A percentile compares a stretch with the other conserved stretches of the same genome.
These are phyloP conservation scores for Lentinus tigrinus DNA, from an alignment of 768 basidiomycete species.

Conservation along the genomic window DNA sequence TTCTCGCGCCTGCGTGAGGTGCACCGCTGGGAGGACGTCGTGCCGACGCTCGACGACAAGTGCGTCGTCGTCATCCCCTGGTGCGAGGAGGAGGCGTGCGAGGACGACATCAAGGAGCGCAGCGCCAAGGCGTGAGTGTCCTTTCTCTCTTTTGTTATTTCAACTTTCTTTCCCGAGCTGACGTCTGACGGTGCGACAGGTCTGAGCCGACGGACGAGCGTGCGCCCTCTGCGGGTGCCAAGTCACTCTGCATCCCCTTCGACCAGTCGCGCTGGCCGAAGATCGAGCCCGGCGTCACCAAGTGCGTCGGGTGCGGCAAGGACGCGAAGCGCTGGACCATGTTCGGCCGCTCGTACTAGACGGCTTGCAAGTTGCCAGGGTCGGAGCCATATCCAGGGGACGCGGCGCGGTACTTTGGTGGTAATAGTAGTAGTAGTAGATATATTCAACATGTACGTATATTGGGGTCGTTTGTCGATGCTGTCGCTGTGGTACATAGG, in stretches of 20 bases:
- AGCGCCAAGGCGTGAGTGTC: slow-evolving; percentile 76
- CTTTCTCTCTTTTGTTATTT: not conserved
- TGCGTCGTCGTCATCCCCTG: slow-evolving; percentile 88
- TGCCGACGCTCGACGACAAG: slow-evolving; percentile 88
- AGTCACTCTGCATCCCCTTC: slow-evolving; percentile 95
- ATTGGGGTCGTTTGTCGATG: not conserved
- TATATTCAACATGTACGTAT: not conserved
- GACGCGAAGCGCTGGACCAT: slow-evolving; percentile 95
- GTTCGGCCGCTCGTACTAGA: slow-evolving; percentile 88
- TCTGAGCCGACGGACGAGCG: slow-evolving; percentile 90
- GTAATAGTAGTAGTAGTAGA: no score
- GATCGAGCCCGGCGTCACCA: slow-evolving; percentile 82
- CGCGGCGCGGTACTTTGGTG: not conserved
- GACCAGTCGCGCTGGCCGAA: slow-evolving; percentile 81
- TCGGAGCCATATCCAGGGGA: not conserved
- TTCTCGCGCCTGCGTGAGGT: slow-evolving; percentile 69
- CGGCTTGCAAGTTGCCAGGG: not conserved
- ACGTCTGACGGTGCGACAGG: slow-evolving; percentile 35
- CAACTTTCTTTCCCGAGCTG: not conserved
- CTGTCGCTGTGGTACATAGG: not conserved
- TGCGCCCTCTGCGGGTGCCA: slow-evolving; percentile 96
- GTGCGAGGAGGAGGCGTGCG: slow-evolving; percentile 92
- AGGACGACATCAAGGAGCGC: slow-evolving; percentile 97
- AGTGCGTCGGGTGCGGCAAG: slow-evolving; percentile 84
- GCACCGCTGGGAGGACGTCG: slow-evolving; percentile 88